A percentile compares a stretch with the other conserved stretches of the same genome.
phyloP scores from a whole-genome alignment of 805 yeast genomes.

The Suhomyces sp. region DNA sequence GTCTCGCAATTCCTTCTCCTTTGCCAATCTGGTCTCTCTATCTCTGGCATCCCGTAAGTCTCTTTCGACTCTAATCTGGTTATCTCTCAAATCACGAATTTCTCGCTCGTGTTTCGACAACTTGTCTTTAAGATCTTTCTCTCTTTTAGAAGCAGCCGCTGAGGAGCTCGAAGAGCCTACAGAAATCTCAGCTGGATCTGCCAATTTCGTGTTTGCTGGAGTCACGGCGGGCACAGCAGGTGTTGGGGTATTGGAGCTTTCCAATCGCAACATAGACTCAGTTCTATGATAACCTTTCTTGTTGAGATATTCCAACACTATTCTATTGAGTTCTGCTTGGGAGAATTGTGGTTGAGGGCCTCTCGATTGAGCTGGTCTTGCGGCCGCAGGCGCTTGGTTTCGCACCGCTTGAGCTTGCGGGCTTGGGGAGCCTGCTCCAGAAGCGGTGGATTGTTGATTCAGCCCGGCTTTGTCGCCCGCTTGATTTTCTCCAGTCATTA shows the following conservation, averaged over 20 bases:
- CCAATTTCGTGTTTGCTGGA: slow-evolving; percentile 40
- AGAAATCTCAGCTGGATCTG: slow-evolving; percentile 32
- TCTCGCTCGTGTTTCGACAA: slow-evolving; percentile 29
- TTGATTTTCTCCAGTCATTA: slow-evolving; percentile 4
- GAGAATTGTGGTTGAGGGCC: slow-evolving; percentile 51
- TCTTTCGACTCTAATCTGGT: slow-evolving; percentile 30
- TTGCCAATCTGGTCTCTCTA: slow-evolving; percentile 33
- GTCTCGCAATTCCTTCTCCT: slow-evolving; percentile 39
- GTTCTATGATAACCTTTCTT: slow-evolving; percentile 94
- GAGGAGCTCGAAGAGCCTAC: slow-evolving; percentile 1
- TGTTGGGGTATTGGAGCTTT: slow-evolving; percentile 61
- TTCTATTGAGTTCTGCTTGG: slow-evolving; percentile 84
- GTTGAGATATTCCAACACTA: slow-evolving; percentile 87
- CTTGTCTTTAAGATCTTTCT: slow-evolving; percentile 27
- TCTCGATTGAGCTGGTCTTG: slow-evolving; percentile 12
- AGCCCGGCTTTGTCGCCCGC: neutral
- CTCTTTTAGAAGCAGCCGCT: slow-evolving; percentile 14
- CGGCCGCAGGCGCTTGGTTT: neutral
- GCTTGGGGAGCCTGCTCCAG: slow-evolving; percentile 3
- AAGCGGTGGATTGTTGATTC: neutral
- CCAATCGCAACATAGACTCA: slow-evolving; percentile 90
- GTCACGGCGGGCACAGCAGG: slow-evolving; percentile 49
- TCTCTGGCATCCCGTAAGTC: slow-evolving; percentile 40
- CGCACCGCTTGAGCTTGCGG: neutral
- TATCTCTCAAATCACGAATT: slow-evolving; percentile 33